These are phyloP conservation scores for Globisporangium uncinulatum DNA, from an alignment of 352 stramenopile species.

Conservation along the genomic window DNA sequence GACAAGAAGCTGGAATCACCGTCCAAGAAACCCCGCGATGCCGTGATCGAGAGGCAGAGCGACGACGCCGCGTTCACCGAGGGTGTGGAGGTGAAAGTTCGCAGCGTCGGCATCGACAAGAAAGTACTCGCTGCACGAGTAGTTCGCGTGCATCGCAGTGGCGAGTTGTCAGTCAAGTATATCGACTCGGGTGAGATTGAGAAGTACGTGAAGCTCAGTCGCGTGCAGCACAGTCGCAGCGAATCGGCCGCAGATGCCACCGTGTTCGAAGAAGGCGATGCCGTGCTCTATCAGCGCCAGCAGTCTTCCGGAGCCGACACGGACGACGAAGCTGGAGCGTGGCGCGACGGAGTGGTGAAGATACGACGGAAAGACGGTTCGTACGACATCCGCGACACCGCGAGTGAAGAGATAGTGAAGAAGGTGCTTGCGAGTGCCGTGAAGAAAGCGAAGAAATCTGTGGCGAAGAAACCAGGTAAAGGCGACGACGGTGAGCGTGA, in stretches of 20 bases:
- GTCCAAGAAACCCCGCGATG: constrained; percentile 1
- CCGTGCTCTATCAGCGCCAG: constrained; percentile 15
- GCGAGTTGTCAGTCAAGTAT: constrained; percentile 31
- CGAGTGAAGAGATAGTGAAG: constrained; percentile 22
- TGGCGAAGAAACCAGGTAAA: constrained; percentile 9
- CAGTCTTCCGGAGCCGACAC: background rate
- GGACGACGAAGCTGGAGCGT: constrained; percentile 12
- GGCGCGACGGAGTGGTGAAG: constrained; percentile 26
- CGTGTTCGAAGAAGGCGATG: constrained; percentile 17
- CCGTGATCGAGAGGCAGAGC: background rate
- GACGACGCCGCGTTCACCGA: background rate
- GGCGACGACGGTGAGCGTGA: constrained; percentile 8
- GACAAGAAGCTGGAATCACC: background rate
- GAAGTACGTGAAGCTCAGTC: constrained; percentile 24
- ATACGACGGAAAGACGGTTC: constrained; percentile 21
- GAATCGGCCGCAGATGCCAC: background rate
- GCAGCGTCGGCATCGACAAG: constrained; percentile 6
- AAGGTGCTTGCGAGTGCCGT: constrained; percentile 15
- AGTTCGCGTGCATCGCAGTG: constrained; percentile 32
- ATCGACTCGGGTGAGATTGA: constrained; percentile 22
- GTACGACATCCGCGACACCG: constrained; percentile 28
- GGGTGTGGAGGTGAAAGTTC: constrained; percentile 12
- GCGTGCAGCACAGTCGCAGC: constrained; percentile 3
- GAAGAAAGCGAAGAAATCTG: constrained; percentile 15
- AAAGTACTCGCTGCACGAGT: constrained; percentile 15